A percentile compares a stretch with the other conserved stretches of the same genome.
phyloP scores from a whole-genome alignment of 169 alveolate genomes.

The Cryptosporidium parvum region DNA sequence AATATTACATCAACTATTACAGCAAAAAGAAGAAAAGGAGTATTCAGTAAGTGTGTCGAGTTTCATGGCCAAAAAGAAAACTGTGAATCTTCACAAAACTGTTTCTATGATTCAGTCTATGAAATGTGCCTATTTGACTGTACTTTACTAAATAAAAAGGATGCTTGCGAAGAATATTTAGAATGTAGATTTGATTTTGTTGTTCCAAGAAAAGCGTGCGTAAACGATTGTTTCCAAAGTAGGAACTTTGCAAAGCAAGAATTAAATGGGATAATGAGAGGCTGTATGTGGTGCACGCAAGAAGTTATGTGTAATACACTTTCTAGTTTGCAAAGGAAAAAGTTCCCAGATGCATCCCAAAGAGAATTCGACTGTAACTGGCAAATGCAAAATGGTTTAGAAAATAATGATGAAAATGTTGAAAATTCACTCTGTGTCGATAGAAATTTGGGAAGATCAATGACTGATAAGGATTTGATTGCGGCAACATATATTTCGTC shows the following conservation, averaged over 20 bases:
- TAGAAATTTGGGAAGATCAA: constrained; percentile 52
- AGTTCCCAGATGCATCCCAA: constrained; percentile 36
- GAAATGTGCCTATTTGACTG: constrained; percentile 65
- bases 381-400: constrained; percentile 71
- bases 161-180: constrained; percentile 69
- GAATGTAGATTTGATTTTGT: constrained; percentile 69
- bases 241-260: constrained; percentile 57
- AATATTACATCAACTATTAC: constrained; percentile 56
- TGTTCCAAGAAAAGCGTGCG: constrained; percentile 72
- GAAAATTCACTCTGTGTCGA: constrained; percentile 71
- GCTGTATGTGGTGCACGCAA: constrained; percentile 75
- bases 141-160: constrained; percentile 44
- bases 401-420: constrained; percentile 23
- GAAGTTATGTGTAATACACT: constrained; percentile 58
- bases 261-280: constrained; percentile 65
- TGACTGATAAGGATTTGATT: constrained; percentile 63
- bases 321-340: constrained; percentile 38
- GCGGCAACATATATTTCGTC: constrained; percentile 61
- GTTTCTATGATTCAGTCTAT: constrained; percentile 61
- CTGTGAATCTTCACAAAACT: constrained; percentile 40
- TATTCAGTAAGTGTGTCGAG: constrained; percentile 45
- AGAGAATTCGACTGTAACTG: constrained; percentile 70
- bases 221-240: constrained; percentile 72
- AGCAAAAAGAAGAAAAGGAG: constrained; percentile 56
- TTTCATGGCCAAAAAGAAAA: constrained; percentile 50